Conservation (phyloP, 768 basidiomycete genomes). For the Panus rudis region DNA sequence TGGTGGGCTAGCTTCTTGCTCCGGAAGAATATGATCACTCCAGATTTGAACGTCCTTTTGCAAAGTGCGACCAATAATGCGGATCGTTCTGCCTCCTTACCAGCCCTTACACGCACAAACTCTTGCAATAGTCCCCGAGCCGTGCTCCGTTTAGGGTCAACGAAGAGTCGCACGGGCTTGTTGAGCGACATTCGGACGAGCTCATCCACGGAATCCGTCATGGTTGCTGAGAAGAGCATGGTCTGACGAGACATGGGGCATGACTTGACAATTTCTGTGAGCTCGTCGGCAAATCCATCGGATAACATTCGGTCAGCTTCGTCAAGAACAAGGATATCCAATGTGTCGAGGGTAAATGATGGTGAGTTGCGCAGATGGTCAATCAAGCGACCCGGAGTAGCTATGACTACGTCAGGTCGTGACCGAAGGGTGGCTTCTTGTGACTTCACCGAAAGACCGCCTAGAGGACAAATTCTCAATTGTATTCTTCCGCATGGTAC, state of each 20-base stretch:
- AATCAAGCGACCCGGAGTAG: constrained; percentile 88
- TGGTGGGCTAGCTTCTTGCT: constrained; percentile 98
- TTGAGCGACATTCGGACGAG: constrained; percentile 88
- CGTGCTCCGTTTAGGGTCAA: constrained; percentile 86
- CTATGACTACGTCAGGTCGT: constrained; percentile 90
- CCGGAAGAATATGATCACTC: constrained; percentile 88
- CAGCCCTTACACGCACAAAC: constrained; percentile 85
- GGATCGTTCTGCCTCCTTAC: constrained; percentile 69
- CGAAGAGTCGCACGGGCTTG: constrained; percentile 90
- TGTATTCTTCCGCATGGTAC: too few relatives aligned
- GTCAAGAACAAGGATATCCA: constrained; percentile 92
- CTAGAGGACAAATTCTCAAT: constrained; percentile 31
- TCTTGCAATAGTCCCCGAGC: constrained; percentile 88
- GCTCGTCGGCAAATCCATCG: constrained; percentile 92
- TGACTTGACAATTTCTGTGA: constrained; percentile 86
- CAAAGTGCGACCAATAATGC: constrained; percentile 77
- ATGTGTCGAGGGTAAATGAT: constrained; percentile 83
- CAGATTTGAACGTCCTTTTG: constrained; percentile 76
- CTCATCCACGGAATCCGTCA: constrained; percentile 95
- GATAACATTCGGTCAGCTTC: constrained; percentile 98
- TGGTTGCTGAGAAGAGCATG: constrained; percentile 98
- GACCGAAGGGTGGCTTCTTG: constrained; percentile 83
- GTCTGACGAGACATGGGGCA: constrained; percentile 89
- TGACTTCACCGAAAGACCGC: constrained; percentile 88
- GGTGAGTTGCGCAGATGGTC: constrained; percentile 96